Percentiles rank a stretch among this genome's conserved stretches.
phyloP scores from a whole-genome alignment of 2,329 filamentous ascomycete genomes.

The Teratosphaeria epicoccoides region DNA sequence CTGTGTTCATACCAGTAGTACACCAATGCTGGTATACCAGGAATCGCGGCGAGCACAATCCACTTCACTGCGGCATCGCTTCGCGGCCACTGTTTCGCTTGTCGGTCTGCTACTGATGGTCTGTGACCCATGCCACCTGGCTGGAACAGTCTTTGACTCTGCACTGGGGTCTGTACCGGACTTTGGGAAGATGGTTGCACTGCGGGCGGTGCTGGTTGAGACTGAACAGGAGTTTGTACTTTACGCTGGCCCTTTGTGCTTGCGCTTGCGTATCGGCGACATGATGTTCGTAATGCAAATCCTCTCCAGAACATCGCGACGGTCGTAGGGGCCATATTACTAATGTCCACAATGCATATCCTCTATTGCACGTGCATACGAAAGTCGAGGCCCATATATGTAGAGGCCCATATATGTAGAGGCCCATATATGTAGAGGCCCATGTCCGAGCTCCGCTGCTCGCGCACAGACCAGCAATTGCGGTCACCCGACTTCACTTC shows the following conservation, averaged over 20 bases:
- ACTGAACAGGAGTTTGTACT: neutral
- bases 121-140: neutral
- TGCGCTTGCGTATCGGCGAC: neutral
- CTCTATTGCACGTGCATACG: neutral
- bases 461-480: no score
- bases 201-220: neutral
- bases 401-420: no score
- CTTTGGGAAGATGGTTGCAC: neutral
- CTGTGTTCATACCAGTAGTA: conserved; percentile 25
- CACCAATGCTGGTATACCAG: conserved; percentile 16
- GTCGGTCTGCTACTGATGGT: neutral
- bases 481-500: no score
- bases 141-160: neutral
- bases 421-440: no score
- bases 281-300: neutral
- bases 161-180: neutral
- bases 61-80: conserved; percentile 9
- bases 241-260: neutral
- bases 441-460: neutral
- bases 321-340: neutral
- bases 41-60: conserved; percentile 13
- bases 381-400: no score
- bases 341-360: neutral
- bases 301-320: neutral
- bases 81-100: conserved; percentile 3